Evolutionary conservation across 352 stramenopile genomes (phyloP).

Genomic region (Pythium periplocum): DNA sequence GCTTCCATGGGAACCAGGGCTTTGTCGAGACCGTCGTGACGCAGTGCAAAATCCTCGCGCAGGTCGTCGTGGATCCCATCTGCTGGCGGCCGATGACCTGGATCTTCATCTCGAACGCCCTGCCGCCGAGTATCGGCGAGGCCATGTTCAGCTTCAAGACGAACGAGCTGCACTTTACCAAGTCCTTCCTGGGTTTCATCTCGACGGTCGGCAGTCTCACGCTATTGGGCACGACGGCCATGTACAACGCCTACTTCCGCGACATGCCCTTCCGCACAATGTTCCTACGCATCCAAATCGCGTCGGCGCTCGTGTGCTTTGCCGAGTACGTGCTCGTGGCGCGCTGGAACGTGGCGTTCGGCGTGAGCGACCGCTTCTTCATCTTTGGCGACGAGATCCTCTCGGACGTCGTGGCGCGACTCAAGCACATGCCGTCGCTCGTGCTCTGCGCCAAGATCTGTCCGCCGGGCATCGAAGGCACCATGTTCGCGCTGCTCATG

Average conservation of each 20-base stretch:
- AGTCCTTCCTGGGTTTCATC: constrained; percentile 76
- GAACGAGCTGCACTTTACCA: constrained; percentile 62
- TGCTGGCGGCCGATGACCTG: constrained; percentile 77
- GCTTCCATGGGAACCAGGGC: constrained; percentile 13
- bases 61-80: constrained; percentile 62
- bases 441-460: constrained; percentile 96
- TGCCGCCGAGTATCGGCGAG: constrained; percentile 65
- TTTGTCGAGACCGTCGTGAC: constrained; percentile 45
- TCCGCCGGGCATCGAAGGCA: constrained; percentile 93
- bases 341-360: constrained; percentile 53
- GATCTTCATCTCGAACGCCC: constrained; percentile 76
- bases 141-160: constrained; percentile 87
- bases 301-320: constrained; percentile 56
- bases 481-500: constrained; percentile 92
- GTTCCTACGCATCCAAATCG: constrained; percentile 72
- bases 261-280: constrained; percentile 73
- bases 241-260: constrained; percentile 79
- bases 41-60: constrained; percentile 46
- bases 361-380: constrained; percentile 66
- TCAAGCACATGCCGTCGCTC: constrained; percentile 91
- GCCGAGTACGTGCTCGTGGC: constrained; percentile 70
- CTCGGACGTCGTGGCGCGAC: constrained; percentile 67
- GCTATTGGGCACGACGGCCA: constrained; percentile 55
- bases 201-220: constrained; percentile 70
- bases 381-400: constrained; percentile 82